phyloP scores from a whole-genome alignment of 2,329 filamentous ascomycete species.

The Colletotrichum lupini region DNA sequence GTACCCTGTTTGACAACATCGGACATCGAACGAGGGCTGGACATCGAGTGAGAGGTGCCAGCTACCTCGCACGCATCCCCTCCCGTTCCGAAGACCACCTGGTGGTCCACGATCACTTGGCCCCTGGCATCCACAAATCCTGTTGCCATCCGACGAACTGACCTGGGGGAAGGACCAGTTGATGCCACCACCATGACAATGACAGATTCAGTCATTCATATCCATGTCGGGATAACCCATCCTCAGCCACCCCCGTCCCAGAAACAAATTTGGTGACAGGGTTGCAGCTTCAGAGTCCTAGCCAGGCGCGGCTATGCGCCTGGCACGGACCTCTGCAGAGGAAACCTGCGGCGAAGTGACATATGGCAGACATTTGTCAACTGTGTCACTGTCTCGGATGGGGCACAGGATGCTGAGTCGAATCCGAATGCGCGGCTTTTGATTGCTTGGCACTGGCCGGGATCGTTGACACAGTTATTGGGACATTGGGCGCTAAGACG shows the following conservation, averaged over 20 bases:
- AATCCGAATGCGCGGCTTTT: constrained; percentile 3
- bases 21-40: not conserved
- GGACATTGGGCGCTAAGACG: not conserved
- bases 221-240: not conserved
- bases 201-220: constrained; percentile 14
- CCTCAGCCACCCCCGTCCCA: constrained; percentile 1
- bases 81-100: not conserved
- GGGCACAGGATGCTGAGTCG: not conserved
- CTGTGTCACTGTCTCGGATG: constrained; percentile 6
- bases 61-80: not conserved
- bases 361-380: constrained; percentile 25
- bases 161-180: not conserved
- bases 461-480: not conserved
- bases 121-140: not conserved
- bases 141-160: constrained; percentile 15
- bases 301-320: not conserved
- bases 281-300: not conserved
- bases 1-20: not conserved
- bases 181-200: not conserved
- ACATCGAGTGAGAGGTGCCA: constrained; percentile 7
- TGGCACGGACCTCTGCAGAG: constrained; percentile 10
- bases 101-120: not conserved
- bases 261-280: not conserved
- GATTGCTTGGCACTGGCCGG: not conserved
- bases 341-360: constrained; percentile 6